Conservation (phyloP, 1,139 yeast genomes). For the Yamadazyma spencermartinsiae region DNA sequence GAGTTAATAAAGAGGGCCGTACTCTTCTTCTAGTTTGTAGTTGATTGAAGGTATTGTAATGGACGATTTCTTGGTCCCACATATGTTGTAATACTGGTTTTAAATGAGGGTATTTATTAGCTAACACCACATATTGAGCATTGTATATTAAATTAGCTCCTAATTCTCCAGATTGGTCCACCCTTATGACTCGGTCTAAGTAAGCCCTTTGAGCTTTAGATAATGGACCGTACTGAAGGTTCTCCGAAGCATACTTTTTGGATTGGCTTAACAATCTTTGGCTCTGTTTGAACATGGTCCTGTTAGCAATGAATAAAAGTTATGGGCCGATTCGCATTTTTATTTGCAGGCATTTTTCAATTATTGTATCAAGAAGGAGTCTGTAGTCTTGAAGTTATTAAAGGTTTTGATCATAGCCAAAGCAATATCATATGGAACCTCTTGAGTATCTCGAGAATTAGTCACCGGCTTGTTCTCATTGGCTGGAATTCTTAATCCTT, state of each 20-base stretch:
- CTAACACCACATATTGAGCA: conserved; percentile 83
- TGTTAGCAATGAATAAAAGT: no score
- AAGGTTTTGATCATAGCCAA: conserved; percentile 50
- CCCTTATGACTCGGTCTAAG: conserved; percentile 76
- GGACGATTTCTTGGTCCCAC: conserved; percentile 98
- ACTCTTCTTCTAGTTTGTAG: conserved; percentile 78
- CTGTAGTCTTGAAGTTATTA: conserved; percentile 22
- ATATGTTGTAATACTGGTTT: conserved; percentile 80
- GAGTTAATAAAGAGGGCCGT: conserved; percentile 87
- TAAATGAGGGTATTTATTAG: conserved; percentile 67
- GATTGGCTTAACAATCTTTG: not conserved
- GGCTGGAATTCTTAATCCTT: conserved; percentile 41
- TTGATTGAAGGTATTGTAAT: conserved; percentile 78
- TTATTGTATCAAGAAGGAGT: conserved; percentile 13
- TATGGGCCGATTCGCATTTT: not conserved
- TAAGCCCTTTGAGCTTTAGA: conserved; percentile 67
- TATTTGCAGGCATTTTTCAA: no score
- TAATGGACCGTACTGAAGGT: conserved; percentile 41
- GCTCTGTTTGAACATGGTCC: not conserved
- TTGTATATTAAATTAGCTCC: conserved; percentile 94
- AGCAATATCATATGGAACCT: conserved; percentile 45
- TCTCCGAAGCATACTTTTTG: conserved; percentile 8
- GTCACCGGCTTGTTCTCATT: conserved; percentile 56
- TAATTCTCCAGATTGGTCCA: conserved; percentile 98
- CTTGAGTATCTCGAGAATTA: conserved; percentile 63